Evolutionary conservation across 2,329 filamentous ascomycete species (phyloP), one percentile per base, ranked within the genome.

Genomic region (Alternaria sp.): DNA sequence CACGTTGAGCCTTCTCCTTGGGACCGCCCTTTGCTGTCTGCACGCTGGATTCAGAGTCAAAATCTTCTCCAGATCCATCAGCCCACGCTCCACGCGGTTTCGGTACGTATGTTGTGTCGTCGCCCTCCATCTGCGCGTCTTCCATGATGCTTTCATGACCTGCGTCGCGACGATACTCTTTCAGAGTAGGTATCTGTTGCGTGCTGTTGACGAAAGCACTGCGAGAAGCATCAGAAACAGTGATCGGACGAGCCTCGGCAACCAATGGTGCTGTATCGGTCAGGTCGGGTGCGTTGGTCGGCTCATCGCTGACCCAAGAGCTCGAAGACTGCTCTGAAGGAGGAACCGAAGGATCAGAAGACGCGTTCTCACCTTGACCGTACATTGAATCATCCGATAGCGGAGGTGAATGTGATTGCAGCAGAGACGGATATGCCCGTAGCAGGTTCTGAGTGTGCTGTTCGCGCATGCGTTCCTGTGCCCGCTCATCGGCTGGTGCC

Each of bases 161-260:
- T 16, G 54, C n/a, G 30, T 63, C 48, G 38, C 42, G 65, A 16
- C 51, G 43, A 38, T 64, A 65, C 9, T 72, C 71, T 38, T 64
- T 60, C 12, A 78, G 51, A 5, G 75, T 79, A 6, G 78, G 77
- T 9, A 79, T 66, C 22, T 76, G 76, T 52, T 82, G 78, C 4
- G 79, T 79, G 59, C 79, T 81, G 66, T 82, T 82, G 60, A 79
- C 75, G 44, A 81, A 79, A 18, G 79, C 75, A 65, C 72, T 81
- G 14, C 71, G 72, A 18, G 76, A 79, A 28, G 78, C 72, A 32
- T 80, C 75, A 11, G 65, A 53, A 7, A 74, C 64, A 4, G 70
- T 69, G 14, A 57, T 47, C 38, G 66, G 66, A 12, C 52, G 55
- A 30, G 57, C 34, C 12, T 58, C 28, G 5, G 32, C 54, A 51